These are phyloP conservation scores for Lactifluus piperatus DNA, from an alignment of 768 basidiomycete genomes.

Conservation along the genomic window DNA sequence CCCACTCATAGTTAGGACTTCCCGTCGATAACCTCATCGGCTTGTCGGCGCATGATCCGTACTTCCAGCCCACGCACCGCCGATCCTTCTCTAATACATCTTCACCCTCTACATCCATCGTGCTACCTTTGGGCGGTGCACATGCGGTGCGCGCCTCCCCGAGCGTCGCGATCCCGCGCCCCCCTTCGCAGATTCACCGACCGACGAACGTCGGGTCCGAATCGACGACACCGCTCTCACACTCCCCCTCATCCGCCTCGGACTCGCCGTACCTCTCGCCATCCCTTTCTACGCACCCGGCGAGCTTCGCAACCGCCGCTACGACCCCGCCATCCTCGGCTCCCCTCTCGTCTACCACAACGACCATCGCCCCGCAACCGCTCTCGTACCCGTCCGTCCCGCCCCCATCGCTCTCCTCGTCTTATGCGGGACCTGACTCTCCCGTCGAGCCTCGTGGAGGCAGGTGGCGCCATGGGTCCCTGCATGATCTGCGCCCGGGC, in stretches of 20 bases:
- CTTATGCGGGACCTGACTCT: conserved; percentile 25
- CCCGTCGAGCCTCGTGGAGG: conserved; percentile 27
- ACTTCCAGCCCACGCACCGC: conserved; percentile 62
- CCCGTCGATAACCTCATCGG: conserved; percentile 76
- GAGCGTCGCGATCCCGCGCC: conserved; percentile 72
- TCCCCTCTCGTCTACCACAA: conserved; percentile 37
- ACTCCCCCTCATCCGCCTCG: conserved; percentile 49
- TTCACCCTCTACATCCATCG: conserved; percentile 40
- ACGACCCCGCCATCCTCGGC: conserved; percentile 70
- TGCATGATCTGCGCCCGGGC: conserved; percentile 23
- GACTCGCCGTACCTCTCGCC: conserved; percentile 49
- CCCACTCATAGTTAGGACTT: conserved; percentile 47
- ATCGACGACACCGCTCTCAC: conserved; percentile 54
- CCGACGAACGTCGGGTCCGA: conserved; percentile 40
- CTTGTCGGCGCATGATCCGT: conserved; percentile 49
- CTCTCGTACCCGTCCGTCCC: conserved; percentile 79
- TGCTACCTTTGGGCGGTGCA: conserved; percentile 17
- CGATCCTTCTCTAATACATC: conserved; percentile 38
- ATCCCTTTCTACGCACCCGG: conserved; percentile 40
- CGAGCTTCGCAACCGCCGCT: conserved; percentile 51
- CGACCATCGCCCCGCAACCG: conserved; percentile 29
- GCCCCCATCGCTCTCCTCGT: conserved; percentile 71
- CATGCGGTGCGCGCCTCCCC: conserved; percentile 28
- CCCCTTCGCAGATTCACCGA: conserved; percentile 53
- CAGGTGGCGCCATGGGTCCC: conserved; percentile 26